These are phyloP conservation scores for Aspergillus melleus DNA, from an alignment of 2,329 filamentous ascomycete genomes.

Conservation along the genomic window DNA sequence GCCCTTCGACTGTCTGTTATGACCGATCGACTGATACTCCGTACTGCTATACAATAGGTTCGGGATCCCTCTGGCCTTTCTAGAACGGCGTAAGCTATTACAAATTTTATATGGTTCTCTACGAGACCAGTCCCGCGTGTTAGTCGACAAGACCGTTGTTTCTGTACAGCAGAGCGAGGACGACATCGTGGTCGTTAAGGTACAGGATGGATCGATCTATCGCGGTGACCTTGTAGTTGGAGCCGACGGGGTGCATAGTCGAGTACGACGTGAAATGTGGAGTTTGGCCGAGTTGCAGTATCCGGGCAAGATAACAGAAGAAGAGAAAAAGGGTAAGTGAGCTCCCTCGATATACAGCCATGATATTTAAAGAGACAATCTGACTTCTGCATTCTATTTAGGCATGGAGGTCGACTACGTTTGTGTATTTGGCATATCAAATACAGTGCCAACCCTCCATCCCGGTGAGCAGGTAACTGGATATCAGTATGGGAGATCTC, in stretches of 20 bases:
- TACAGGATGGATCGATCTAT: constrained; percentile 33
- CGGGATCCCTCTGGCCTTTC: constrained; percentile 11
- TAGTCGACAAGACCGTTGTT: constrained; percentile 28
- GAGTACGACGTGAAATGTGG: constrained; percentile 35
- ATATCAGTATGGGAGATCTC: constrained; percentile 12
- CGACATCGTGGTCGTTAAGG: constrained; percentile 29
- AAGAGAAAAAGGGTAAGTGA: constrained; percentile 3
- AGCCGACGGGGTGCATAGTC: constrained; percentile 46
- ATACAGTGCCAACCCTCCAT: constrained; percentile 5
- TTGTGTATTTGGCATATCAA: constrained; percentile 30
- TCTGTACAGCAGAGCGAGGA: constrained; percentile 23
- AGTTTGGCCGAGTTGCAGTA: constrained; percentile 2
- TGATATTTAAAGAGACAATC: neutral
- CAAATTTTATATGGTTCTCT: constrained; percentile 21
- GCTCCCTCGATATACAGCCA: neutral
- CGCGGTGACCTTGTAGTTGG: constrained; percentile 42
- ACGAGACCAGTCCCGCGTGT: constrained; percentile 29
- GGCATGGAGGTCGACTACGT: constrained; percentile 24
- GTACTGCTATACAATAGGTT: constrained; percentile 4
- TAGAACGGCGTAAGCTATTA: constrained; percentile 19
- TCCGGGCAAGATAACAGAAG: neutral
- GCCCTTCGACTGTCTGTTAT: neutral
- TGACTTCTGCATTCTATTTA: neutral
- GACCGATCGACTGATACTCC: neutral
- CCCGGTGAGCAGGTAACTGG: constrained; percentile 14